Evolutionary conservation across 768 basidiomycete genomes (phyloP).

Genomic region (Suillus lakei): DNA sequence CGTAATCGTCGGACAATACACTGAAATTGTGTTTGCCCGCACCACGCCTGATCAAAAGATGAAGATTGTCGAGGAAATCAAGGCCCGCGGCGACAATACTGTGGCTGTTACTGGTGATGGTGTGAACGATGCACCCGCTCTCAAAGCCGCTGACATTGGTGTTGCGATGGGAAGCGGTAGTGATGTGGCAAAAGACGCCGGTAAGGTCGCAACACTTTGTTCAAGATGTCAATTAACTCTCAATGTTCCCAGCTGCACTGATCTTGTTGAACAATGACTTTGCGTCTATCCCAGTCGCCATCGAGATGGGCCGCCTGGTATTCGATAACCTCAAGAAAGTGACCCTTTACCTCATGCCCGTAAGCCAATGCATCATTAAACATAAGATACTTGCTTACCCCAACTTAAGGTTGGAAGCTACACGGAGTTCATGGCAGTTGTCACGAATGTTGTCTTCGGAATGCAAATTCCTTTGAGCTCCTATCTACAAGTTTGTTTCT

Average conservation of each 20-base stretch:
- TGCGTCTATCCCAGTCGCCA: constrained; percentile 59
- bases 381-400: constrained; percentile 9
- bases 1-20: constrained; percentile 40
- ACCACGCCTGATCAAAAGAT: constrained; percentile 64
- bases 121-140: constrained; percentile 54
- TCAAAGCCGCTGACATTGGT: constrained; percentile 60
- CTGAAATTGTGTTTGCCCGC: constrained; percentile 55
- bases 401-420: constrained; percentile 52
- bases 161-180: constrained; percentile 56
- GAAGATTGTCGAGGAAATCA: constrained; percentile 58
- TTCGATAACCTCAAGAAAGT: constrained; percentile 65
- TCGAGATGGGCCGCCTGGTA: constrained; percentile 61
- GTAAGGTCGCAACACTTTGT: constrained; percentile 31
- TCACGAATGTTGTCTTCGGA: constrained; percentile 60
- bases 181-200: constrained; percentile 60
- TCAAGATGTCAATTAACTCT: background rate
- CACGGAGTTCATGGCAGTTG: constrained; percentile 61
- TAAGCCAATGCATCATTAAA: constrained; percentile 20
- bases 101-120: constrained; percentile 65
- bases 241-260: constrained; percentile 38
- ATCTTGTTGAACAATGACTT: constrained; percentile 65
- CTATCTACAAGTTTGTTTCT: constrained; percentile 60
- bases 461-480: constrained; percentile 62
- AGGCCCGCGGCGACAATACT: constrained; percentile 49
- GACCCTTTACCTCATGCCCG: constrained; percentile 50